Percentiles rank a stretch among this genome's conserved stretches.
phyloP scores from a whole-genome alignment of 306 rosid genomes.

The Vigna reflexopilosa region DNA sequence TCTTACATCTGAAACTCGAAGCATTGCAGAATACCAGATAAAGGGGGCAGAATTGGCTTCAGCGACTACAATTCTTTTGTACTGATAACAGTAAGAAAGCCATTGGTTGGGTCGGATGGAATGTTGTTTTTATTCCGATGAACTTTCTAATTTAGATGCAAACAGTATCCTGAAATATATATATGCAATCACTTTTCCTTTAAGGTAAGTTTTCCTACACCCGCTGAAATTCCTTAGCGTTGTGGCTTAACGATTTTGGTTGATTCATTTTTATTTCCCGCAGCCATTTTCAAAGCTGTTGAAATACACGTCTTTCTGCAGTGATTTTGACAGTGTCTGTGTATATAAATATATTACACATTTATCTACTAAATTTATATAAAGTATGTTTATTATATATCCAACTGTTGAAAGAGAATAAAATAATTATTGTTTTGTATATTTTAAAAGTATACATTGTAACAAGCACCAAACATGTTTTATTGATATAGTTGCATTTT shows the following conservation, averaged over 20 bases:
- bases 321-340: no score
- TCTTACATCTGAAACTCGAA: neutral
- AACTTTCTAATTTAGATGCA: conserved; percentile 1
- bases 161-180: conserved; percentile 4
- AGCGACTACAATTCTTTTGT: neutral
- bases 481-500: no score
- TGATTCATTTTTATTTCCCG: neutral
- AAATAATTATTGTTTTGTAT: no score
- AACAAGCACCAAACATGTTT: no score
- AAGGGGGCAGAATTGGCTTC: neutral
- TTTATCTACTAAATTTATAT: no score
- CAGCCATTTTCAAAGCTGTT: neutral
- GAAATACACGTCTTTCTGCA: no score
- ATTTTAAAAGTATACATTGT: no score
- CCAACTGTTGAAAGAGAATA: no score
- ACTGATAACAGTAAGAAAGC: conserved; percentile 4
- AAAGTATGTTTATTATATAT: no score
- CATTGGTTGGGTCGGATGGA: conserved; percentile 15
- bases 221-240: neutral
- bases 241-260: neutral
- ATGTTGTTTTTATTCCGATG: neutral
- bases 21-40: neutral
- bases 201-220: neutral
- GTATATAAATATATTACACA: no score
- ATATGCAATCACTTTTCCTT: neutral